Base-by-base conservation (phyloP, 202 grass and related monocot species). In the Miscanthus sacchariflorus region DNA sequence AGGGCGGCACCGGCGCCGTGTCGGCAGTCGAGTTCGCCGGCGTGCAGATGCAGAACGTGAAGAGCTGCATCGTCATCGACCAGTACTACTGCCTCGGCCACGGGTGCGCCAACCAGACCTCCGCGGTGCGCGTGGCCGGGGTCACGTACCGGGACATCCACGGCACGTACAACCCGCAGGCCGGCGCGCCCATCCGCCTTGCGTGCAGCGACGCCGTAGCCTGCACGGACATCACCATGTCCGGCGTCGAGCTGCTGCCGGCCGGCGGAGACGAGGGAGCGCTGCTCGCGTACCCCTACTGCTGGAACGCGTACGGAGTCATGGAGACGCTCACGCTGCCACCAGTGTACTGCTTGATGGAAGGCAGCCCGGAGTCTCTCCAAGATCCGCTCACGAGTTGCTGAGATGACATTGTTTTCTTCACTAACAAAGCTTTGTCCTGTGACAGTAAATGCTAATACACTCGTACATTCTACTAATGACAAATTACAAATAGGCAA, bases 61-160 rank as follows among this genome's bases (percentile, higher is more conserved):
- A 91, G 72, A 98, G 93, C 87, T 98, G 96, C 89, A 96, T 98
- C 87, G 92, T 98, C 88, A 68, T 98, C 61, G 94, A 98, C 83
- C 96, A 98, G 82, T 96, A 94, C 79, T 98, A 98, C 80, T 98
- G 96, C 87, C 80, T 91, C 2, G 90, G 92, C 89, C 61, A 65
- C 67, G 49, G 82, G 27, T 94, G 95, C 90, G 80, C 76, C 75
- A 95, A 95, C 79, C 90, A 95, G 85, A 93, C 82, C 25, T 85
- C 91, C 1, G 93, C 91, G 0, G 91, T 98, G 85, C 88, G 88
- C 33, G 85, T 98, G 24, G 75, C 85, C 5, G 92, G 90, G 27
- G 74, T 98, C 52, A 76, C 81, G 1, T 95, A 95, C 82, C 40
- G 74, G 24, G 87, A 88, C 82, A 90, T 98, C 80, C 91, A 70